A percentile compares a stretch with the other conserved stretches of the same genome.
Evolutionary conservation across 768 basidiomycete species (phyloP).

Genomic region (Mrakia blollopis): DNA sequence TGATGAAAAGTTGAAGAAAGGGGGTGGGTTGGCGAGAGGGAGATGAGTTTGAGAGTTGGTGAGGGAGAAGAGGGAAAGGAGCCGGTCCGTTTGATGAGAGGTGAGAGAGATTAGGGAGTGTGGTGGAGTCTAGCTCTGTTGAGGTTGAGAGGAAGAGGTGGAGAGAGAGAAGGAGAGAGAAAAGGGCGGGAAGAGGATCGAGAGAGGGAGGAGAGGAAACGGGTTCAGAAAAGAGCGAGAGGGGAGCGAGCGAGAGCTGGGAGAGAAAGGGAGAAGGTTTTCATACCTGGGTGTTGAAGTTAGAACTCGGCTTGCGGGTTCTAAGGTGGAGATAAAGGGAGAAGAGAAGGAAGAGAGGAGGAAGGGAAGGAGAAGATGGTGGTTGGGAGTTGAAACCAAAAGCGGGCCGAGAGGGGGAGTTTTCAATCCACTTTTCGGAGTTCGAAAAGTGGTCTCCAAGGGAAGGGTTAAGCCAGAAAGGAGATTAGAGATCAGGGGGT

Average conservation of each 20-base stretch:
- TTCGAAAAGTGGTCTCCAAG: neutral
- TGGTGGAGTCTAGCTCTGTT: constrained; percentile 16
- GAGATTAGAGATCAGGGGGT: too few species aligned
- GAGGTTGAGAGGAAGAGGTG: neutral
- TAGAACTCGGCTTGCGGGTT: too few species aligned
- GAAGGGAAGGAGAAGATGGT: neutral
- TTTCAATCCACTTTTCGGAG: neutral
- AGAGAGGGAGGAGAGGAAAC: neutral
- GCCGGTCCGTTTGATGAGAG: constrained; percentile 8
- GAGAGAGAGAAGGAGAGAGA: neutral
- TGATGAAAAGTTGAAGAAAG: neutral
- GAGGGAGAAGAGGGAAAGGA: neutral
- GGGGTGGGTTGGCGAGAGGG: neutral
- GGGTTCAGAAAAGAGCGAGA: neutral
- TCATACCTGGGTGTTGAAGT: too few species aligned
- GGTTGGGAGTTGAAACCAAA: neutral
- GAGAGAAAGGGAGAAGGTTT: too few species aligned
- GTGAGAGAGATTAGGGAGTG: neutral
- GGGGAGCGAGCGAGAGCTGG: too few species aligned
- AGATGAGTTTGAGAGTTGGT: neutral
- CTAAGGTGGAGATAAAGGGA: neutral
- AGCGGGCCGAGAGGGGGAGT: neutral
- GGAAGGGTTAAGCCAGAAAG: too few species aligned
- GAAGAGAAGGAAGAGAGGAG: neutral
- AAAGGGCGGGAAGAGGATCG: neutral